phyloP scores from a whole-genome alignment of 2,329 filamentous ascomycete species.

The Parascedosporium putredinis region DNA sequence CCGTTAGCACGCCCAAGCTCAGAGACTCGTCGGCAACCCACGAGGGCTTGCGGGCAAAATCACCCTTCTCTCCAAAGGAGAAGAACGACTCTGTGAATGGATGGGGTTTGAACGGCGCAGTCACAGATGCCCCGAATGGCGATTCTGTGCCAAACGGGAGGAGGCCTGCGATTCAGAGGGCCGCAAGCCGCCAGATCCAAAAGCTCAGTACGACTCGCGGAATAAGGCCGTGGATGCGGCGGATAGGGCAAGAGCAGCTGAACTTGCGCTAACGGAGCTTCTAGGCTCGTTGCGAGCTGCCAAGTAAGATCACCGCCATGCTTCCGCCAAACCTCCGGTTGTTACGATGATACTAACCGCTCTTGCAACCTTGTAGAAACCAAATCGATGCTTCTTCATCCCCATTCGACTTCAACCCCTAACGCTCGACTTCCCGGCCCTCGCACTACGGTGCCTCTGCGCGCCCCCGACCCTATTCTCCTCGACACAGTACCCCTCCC shows the following conservation, averaged over 20 bases:
- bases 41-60: slow-evolving; percentile 26
- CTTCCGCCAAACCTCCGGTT: too few species aligned
- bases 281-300: slow-evolving; percentile 73
- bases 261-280: slow-evolving; percentile 75
- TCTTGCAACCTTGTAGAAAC: slow-evolving; percentile 28
- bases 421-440: slow-evolving; percentile 72
- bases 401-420: slow-evolving; percentile 78
- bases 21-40: slow-evolving; percentile 21
- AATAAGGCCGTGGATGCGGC: slow-evolving; percentile 56
- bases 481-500: slow-evolving; percentile 65
- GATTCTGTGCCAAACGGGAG: slow-evolving; percentile 22
- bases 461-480: slow-evolving; percentile 76
- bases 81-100: slow-evolving; percentile 14
- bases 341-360: not conserved
- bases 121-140: not conserved
- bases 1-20: slow-evolving; percentile 35
- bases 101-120: slow-evolving; percentile 9
- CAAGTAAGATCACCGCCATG: slow-evolving; percentile 47
- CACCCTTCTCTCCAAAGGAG: slow-evolving; percentile 28
- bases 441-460: slow-evolving; percentile 72
- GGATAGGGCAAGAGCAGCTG: slow-evolving; percentile 73
- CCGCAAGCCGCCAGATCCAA: slow-evolving; percentile 44
- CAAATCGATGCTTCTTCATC: slow-evolving; percentile 44
- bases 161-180: slow-evolving; percentile 27
- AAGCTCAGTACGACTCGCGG: slow-evolving; percentile 52